Percentiles rank a stretch among this genome's conserved stretches.
These are phyloP conservation scores for Melampsora larici-populina DNA, from an alignment of 1,284 basidiomycete genomes.

Conservation along the genomic window DNA sequence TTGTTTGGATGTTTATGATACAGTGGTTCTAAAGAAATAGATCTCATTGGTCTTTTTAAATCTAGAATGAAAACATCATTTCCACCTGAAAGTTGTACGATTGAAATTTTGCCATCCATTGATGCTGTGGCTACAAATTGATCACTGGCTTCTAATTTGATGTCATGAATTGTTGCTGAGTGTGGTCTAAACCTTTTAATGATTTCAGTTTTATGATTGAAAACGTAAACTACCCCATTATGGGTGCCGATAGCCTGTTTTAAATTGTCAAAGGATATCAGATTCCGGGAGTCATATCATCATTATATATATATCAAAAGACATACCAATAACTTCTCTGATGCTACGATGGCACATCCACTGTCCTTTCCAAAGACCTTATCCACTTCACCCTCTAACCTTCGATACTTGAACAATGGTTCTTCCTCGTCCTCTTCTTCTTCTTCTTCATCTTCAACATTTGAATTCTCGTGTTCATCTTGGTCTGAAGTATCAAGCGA, in stretches of 20 bases:
- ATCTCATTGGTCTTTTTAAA: constrained; percentile 86
- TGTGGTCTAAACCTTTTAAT: constrained; percentile 90
- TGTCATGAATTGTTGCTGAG: constrained; percentile 80
- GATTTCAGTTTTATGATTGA: constrained; percentile 73
- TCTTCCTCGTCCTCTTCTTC: constrained; percentile 48
- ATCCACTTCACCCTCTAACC: constrained; percentile 69
- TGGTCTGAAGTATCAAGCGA: not conserved
- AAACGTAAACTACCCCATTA: constrained; percentile 80
- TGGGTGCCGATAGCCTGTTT: constrained; percentile 74
- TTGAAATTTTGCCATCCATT: constrained; percentile 88
- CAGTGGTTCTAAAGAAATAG: constrained; percentile 82
- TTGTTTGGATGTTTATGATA: constrained; percentile 72
- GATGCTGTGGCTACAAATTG: constrained; percentile 91
- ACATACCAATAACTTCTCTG: constrained; percentile 69
- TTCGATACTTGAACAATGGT: constrained; percentile 77
- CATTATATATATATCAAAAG: not conserved
- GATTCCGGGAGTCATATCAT: not conserved
- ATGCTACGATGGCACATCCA: constrained; percentile 75
- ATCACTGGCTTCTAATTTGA: constrained; percentile 75
- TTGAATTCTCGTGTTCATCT: not conserved
- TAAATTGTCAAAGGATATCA: not conserved
- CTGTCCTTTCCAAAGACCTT: constrained; percentile 57
- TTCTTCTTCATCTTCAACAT: constrained; percentile 40
- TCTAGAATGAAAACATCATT: constrained; percentile 77
- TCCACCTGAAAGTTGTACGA: constrained; percentile 75